These are phyloP conservation scores for Biscogniauxia sp. DNA, from an alignment of 2,329 filamentous ascomycete genomes.

Conservation along the genomic window DNA sequence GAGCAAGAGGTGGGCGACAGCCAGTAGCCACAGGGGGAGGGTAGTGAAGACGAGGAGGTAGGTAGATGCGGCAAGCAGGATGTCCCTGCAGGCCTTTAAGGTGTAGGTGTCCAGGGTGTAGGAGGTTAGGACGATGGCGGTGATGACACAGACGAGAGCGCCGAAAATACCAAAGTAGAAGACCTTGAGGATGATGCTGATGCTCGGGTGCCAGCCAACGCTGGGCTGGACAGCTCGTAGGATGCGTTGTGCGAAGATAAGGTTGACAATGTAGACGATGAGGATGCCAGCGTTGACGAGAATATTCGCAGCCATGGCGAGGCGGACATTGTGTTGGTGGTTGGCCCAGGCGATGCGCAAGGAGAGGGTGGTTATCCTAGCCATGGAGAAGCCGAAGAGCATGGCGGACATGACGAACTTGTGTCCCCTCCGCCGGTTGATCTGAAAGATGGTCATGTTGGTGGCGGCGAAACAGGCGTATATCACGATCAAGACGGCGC, in stretches of 20 bases:
- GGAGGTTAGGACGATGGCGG: conserved; percentile 27
- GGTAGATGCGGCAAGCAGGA: conserved; percentile 28
- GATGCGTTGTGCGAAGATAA: conserved; percentile 39
- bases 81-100: conserved; percentile 22
- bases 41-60: conserved; percentile 31
- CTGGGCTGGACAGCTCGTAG: conserved; percentile 37
- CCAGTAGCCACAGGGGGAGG: conserved; percentile 25
- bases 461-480: conserved; percentile 52
- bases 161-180: conserved; percentile 28
- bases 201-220: conserved; percentile 34
- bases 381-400: conserved; percentile 38
- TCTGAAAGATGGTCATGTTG: conserved; percentile 57
- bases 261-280: conserved; percentile 36
- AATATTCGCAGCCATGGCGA: conserved; percentile 35
- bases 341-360: conserved; percentile 37
- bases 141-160: conserved; percentile 34
- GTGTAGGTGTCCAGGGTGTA: conserved; percentile 25
- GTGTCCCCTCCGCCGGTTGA: conserved; percentile 34
- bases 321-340: conserved; percentile 25
- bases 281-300: conserved; percentile 38
- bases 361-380: conserved; percentile 33
- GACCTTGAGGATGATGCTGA: conserved; percentile 27
- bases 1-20: conserved; percentile 28
- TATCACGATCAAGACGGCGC: conserved; percentile 58
- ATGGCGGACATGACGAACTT: conserved; percentile 38